These are phyloP conservation scores for Aristolochia fimbriata DNA, from an alignment of 164 flowering plant species.

Conservation along the genomic window DNA sequence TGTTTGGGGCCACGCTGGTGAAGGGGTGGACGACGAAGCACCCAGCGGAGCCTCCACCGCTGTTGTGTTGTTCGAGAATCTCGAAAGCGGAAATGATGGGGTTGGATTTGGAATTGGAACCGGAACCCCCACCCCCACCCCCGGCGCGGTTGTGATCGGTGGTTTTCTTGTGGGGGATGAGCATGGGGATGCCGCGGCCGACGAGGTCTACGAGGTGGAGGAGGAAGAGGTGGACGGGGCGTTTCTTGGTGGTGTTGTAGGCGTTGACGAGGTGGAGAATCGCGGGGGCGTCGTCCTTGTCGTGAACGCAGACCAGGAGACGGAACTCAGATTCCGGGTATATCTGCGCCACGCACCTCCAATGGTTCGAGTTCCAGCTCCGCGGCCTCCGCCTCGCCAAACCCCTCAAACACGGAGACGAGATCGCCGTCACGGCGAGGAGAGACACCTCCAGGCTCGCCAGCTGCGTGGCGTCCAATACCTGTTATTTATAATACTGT, in stretches of 20 bases:
- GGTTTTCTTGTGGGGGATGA: slow-evolving; percentile 44
- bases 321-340: slow-evolving; percentile 18
- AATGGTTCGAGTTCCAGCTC: slow-evolving; percentile 2
- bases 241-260: slow-evolving; percentile 35
- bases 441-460: no score
- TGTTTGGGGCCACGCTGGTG: slow-evolving; percentile 34
- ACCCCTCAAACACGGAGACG: no score
- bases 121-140: no score
- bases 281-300: slow-evolving; percentile 15
- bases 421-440: no score
- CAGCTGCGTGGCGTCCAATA: no score
- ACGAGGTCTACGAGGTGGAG: slow-evolving; percentile 71
- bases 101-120: neutral
- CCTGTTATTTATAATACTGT: no score
- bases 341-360: slow-evolving; percentile 11
- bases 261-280: slow-evolving; percentile 28
- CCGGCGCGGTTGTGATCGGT: no score
- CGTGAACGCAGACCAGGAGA: slow-evolving; percentile 21
- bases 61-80: slow-evolving; percentile 17
- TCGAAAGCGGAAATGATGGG: slow-evolving; percentile 7
- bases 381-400: no score
- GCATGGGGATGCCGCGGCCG: slow-evolving; percentile 59
- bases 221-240: slow-evolving; percentile 37
- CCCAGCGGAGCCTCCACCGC: no score
- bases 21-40: slow-evolving; percentile 32